Conservation (phyloP, 2,329 filamentous ascomycete species). For the Fusarium longipes region DNA sequence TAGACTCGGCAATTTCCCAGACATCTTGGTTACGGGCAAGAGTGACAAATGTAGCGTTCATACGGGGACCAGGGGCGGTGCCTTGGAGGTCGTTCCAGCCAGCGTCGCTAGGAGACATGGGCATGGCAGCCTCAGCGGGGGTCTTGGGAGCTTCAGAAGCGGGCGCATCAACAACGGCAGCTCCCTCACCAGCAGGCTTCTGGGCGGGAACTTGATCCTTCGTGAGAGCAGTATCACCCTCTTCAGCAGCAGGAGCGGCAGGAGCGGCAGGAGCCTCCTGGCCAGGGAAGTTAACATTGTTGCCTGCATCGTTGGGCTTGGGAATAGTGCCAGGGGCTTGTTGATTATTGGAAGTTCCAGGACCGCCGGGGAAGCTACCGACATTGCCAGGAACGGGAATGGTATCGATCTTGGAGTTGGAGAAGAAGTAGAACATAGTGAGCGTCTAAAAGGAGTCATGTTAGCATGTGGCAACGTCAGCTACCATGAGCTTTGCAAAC, state of each 20-base stretch:
- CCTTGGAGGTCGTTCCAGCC: constrained; percentile 64
- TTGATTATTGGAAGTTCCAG: constrained; percentile 34
- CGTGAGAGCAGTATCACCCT: constrained; percentile 28
- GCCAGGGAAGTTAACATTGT: constrained; percentile 43
- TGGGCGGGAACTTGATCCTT: constrained; percentile 39
- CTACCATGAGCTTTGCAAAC: background rate
- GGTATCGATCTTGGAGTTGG: constrained; percentile 64
- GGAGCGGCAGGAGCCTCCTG: constrained; percentile 29
- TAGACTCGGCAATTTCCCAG: constrained; percentile 97
- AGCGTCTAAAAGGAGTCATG: constrained; percentile 28
- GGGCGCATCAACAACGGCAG: constrained; percentile 10
- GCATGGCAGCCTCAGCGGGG: constrained; percentile 50
- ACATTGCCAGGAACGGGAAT: constrained; percentile 45
- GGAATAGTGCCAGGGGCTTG: constrained; percentile 39
- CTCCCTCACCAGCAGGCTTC: constrained; percentile 34
- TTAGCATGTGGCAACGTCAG: constrained; percentile 28
- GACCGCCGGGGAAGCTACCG: constrained; percentile 42
- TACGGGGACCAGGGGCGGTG: constrained; percentile 74
- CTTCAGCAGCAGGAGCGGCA: constrained; percentile 9
- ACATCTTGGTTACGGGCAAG: constrained; percentile 92
- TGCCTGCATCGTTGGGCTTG: constrained; percentile 34
- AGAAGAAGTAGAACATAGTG: constrained; percentile 82
- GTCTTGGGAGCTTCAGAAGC: constrained; percentile 22
- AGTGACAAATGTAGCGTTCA: constrained; percentile 98
- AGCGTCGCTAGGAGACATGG: constrained; percentile 63